Evolutionary conservation across 1,139 yeast genomes (phyloP).

Genomic region (Blastobotrys indianensis): DNA sequence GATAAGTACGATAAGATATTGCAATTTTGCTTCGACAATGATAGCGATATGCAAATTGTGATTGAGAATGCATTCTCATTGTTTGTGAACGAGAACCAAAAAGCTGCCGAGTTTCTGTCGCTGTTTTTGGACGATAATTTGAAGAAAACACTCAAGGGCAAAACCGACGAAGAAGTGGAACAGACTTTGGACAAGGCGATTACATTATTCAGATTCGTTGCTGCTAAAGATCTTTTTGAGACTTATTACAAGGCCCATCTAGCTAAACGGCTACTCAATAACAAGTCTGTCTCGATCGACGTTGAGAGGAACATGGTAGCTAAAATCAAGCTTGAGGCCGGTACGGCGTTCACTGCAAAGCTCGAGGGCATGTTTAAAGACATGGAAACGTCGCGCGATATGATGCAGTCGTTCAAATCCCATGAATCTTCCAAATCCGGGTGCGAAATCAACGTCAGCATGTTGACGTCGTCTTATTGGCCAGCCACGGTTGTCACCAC

Average conservation of each 20-base stretch:
- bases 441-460: conserved; percentile 44
- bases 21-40: conserved; percentile 43
- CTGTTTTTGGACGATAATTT: conserved; percentile 67
- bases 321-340: conserved; percentile 70
- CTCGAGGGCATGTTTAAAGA: conserved; percentile 87
- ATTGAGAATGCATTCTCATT: conserved; percentile 58
- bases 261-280: conserved; percentile 71
- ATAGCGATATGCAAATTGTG: conserved; percentile 48
- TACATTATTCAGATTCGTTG: conserved; percentile 57
- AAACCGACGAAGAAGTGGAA: conserved; percentile 49
- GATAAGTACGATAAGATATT: conserved; percentile 48
- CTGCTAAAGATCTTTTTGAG: conserved; percentile 86
- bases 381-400: conserved; percentile 59
- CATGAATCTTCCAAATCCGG: conserved; percentile 14
- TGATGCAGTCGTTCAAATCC: conserved; percentile 42
- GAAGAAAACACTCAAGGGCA: conserved; percentile 53
- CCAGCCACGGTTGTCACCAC: conserved; percentile 54
- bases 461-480: conserved; percentile 55
- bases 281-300: conserved; percentile 47
- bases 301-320: conserved; percentile 67
- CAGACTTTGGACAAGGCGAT: conserved; percentile 51
- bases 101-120: conserved; percentile 69
- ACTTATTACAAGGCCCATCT: conserved; percentile 80
- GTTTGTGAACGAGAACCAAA: conserved; percentile 52
- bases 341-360: conserved; percentile 71